These are phyloP conservation scores for Suhomyces taliae DNA, from an alignment of 1,139 yeast genomes.

Conservation along the genomic window DNA sequence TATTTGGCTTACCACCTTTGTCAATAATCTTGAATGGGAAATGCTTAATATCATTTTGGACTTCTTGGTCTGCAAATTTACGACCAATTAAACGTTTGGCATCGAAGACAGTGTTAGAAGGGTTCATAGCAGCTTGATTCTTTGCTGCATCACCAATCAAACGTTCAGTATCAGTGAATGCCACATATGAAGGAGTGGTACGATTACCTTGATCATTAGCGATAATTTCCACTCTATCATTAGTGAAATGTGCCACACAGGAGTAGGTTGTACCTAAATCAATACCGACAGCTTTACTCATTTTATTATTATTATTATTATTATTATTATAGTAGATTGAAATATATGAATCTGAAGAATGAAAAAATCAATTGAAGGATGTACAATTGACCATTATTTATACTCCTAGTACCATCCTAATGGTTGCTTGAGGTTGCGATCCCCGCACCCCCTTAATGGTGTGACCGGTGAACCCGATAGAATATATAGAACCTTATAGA, in stretches of 20 bases:
- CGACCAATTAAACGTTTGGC: slow-evolving; percentile 44
- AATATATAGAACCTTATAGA: slow-evolving; percentile 1
- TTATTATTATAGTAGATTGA: background rate
- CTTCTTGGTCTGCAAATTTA: slow-evolving; percentile 44
- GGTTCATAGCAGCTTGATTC: slow-evolving; percentile 34
- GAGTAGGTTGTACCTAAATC: slow-evolving; percentile 33
- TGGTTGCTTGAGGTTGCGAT: slow-evolving; percentile 9
- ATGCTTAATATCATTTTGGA: slow-evolving; percentile 43
- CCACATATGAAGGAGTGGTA: slow-evolving; percentile 31
- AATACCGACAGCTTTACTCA: slow-evolving; percentile 26
- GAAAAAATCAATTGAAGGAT: background rate
- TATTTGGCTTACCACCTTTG: slow-evolving; percentile 21
- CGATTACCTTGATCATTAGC: slow-evolving; percentile 57
- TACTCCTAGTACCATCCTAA: slow-evolving; percentile 1
- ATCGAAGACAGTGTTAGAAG: slow-evolving; percentile 30
- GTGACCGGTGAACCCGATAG: slow-evolving; percentile 8
- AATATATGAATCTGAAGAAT: background rate
- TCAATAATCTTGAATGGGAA: slow-evolving; percentile 44
- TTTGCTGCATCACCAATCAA: slow-evolving; percentile 34
- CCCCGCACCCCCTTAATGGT: slow-evolving; percentile 10
- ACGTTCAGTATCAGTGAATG: slow-evolving; percentile 30
- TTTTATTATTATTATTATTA: slow-evolving; percentile 3
- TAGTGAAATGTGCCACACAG: slow-evolving; percentile 25
- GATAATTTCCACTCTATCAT: slow-evolving; percentile 27
- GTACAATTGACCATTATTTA: slow-evolving; percentile 6